A percentile compares a stretch with the other conserved stretches of the same genome.
Conservation (phyloP, 306 rosid species). For the Hippophae gyantsensis region DNA sequence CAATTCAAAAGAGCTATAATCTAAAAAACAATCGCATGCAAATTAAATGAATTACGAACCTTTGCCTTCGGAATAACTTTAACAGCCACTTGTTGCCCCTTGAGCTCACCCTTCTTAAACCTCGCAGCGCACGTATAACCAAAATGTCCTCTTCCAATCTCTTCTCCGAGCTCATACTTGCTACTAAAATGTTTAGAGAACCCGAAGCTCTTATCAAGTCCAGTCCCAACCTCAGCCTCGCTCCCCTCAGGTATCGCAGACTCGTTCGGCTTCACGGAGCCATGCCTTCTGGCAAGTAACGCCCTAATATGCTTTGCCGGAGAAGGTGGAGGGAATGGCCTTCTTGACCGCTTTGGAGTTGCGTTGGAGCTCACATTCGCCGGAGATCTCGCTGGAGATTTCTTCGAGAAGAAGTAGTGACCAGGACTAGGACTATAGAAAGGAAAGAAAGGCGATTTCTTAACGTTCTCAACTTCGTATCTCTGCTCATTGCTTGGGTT, state of each 20-base stretch:
- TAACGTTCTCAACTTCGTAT: constrained; percentile 20
- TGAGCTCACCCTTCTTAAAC: constrained; percentile 61
- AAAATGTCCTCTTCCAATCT: constrained; percentile 86
- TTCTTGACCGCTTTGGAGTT: constrained; percentile 55
- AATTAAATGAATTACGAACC: constrained; percentile 30
- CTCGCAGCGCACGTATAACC: constrained; percentile 76
- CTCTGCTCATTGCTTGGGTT: constrained; percentile 16
- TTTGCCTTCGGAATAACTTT: constrained; percentile 81
- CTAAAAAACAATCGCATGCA: not conserved
- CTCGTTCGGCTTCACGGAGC: constrained; percentile 74
- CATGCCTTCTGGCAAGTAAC: constrained; percentile 63
- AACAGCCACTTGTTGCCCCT: constrained; percentile 68
- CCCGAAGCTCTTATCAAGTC: constrained; percentile 77
- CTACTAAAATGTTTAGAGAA: constrained; percentile 65
- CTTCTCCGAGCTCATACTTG: constrained; percentile 74
- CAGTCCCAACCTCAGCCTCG: constrained; percentile 42
- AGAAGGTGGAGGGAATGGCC: constrained; percentile 80
- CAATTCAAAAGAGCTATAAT: not conserved
- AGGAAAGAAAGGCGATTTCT: constrained; percentile 66
- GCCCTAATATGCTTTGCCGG: constrained; percentile 89
- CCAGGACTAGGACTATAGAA: constrained; percentile 91
- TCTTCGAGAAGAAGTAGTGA: constrained; percentile 49
- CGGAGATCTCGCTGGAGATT: constrained; percentile 85
- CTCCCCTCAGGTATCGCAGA: constrained; percentile 55
- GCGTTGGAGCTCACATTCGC: constrained; percentile 37